Evolutionary conservation across 2,329 filamentous ascomycete species (phyloP).

Genomic region (Hymenoscyphus repandus): DNA sequence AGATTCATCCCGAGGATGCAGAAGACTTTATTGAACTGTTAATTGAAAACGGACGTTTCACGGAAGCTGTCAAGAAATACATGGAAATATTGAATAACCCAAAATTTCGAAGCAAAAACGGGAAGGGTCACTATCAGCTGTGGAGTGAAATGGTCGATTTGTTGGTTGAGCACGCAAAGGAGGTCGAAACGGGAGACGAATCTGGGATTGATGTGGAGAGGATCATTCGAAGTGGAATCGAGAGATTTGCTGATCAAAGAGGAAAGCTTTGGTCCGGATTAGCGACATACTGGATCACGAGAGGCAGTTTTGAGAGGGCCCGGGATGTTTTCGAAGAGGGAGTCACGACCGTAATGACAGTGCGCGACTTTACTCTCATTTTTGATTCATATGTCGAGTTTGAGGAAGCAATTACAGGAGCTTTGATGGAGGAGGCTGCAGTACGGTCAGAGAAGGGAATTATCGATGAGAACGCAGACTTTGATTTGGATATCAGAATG

Average conservation of each 20-base stretch:
- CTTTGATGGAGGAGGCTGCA: constrained; percentile 84
- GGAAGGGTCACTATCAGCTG: constrained; percentile 91
- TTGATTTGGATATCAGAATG: constrained; percentile 94
- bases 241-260: constrained; percentile 85
- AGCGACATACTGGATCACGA: constrained; percentile 93
- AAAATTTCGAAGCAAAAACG: constrained; percentile 85
- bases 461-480: constrained; percentile 77
- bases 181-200: constrained; percentile 76
- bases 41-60: constrained; percentile 74
- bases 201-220: constrained; percentile 83
- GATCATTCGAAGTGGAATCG: constrained; percentile 88
- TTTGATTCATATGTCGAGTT: constrained; percentile 97
- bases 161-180: constrained; percentile 82
- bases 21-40: constrained; percentile 94
- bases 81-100: constrained; percentile 89
- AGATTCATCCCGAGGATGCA: constrained; percentile 89
- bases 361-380: constrained; percentile 91
- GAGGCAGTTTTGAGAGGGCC: constrained; percentile 86
- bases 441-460: constrained; percentile 72
- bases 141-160: constrained; percentile 98
- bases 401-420: constrained; percentile 90
- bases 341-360: constrained; percentile 97
- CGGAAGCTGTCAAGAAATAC: constrained; percentile 85
- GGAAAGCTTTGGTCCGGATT: constrained; percentile 93
- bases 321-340: constrained; percentile 94